Evolutionary conservation across 805 yeast species (phyloP).

Genomic region (Candida michaelii): DNA sequence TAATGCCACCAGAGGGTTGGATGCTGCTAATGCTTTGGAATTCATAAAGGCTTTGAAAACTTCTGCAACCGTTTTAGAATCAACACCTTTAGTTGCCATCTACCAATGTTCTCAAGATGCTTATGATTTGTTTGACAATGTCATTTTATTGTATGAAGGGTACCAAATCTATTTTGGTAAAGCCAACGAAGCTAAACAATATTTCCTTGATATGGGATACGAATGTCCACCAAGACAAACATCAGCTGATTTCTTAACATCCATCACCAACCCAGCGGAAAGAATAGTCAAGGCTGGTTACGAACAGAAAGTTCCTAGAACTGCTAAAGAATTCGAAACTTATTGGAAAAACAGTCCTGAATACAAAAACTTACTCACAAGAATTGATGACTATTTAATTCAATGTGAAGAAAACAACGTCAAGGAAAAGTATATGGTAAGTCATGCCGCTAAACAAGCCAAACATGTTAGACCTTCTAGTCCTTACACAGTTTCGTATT

Average conservation of each 20-base stretch:
- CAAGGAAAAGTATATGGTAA: constrained; percentile 20
- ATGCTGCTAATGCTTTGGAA: constrained; percentile 79
- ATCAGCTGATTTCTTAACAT: constrained; percentile 64
- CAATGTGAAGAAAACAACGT: constrained; percentile 18
- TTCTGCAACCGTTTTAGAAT: constrained; percentile 56
- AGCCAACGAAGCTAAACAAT: constrained; percentile 43
- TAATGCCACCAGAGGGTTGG: constrained; percentile 83
- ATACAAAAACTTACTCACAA: constrained; percentile 36
- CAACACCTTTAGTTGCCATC: constrained; percentile 59
- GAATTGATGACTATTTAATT: constrained; percentile 42
- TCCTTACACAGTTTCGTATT: constrained; percentile 43
- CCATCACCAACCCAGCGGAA: constrained; percentile 65
- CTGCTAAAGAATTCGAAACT: constrained; percentile 58
- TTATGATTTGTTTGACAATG: constrained; percentile 48
- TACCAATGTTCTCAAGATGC: constrained; percentile 50
- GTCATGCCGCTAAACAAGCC: constrained; percentile 39
- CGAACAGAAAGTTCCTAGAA: constrained; percentile 52
- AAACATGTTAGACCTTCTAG: constrained; percentile 34
- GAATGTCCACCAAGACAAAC: constrained; percentile 61
- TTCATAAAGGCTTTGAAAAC: constrained; percentile 66
- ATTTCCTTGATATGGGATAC: constrained; percentile 60
- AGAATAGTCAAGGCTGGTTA: constrained; percentile 50
- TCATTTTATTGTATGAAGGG: constrained; percentile 44
- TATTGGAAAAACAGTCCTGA: constrained; percentile 61
- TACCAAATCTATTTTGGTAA: constrained; percentile 48